Conservation (phyloP, 768 basidiomycete species). For the Russula vinacea region DNA sequence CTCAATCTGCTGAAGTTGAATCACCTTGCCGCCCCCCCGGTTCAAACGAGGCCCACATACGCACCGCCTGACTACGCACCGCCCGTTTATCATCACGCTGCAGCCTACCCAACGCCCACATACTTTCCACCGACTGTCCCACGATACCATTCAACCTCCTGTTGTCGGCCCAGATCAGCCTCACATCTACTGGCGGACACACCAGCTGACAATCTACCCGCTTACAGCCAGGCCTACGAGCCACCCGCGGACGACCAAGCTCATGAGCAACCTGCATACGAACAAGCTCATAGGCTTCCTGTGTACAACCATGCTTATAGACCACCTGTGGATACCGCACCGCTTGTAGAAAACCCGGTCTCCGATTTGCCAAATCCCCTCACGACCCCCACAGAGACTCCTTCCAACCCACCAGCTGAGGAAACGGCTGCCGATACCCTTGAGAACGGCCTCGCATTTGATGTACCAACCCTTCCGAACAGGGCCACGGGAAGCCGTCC, state of each 20-base stretch:
- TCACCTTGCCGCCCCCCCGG: neutral
- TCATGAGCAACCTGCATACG: neutral
- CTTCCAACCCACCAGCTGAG: neutral
- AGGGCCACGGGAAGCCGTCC: conserved; percentile 23
- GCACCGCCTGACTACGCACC: conserved; percentile 10
- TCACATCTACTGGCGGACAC: neutral
- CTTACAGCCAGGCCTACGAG: neutral
- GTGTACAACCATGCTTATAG: neutral
- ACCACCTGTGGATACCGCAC: neutral
- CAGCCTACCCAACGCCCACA: neutral
- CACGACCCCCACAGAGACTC: neutral
- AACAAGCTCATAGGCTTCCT: neutral
- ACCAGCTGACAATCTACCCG: neutral
- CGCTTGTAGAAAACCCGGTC: neutral
- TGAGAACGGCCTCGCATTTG: neutral
- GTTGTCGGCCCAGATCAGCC: neutral
- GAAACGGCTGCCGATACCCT: neutral
- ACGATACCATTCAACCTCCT: neutral
- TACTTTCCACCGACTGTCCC: neutral
- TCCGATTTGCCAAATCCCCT: neutral
- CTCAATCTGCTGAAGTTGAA: neutral
- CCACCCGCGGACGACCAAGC: neutral
- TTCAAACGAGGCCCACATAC: conserved; percentile 17
- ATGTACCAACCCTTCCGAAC: conserved; percentile 15
- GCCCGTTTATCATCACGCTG: neutral